Base-by-base conservation (phyloP, 2,329 filamentous ascomycete genomes). In the Xylariaceae sp. region DNA sequence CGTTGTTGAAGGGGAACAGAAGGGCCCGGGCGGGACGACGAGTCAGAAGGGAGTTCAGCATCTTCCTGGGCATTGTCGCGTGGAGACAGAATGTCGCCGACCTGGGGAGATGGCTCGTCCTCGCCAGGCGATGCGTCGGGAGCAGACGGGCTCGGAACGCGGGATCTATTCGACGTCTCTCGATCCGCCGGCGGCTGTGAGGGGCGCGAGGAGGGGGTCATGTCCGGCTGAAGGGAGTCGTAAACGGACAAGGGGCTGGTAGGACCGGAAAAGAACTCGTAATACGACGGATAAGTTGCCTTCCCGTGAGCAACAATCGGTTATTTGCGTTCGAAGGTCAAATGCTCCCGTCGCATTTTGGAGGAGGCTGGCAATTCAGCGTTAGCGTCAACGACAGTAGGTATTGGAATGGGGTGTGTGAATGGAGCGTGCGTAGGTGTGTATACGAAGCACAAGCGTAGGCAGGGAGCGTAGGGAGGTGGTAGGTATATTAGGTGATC, bases 1-100 rank as follows among this genome's bases (percentile, higher is more conserved):
- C 88, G 80, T 69, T 92, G 92, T 67, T 91, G 88, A 55, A 88
- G 77, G 13, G 86, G 87, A 61, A 76, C 72, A 37, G 71, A 73
- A n/a, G 74, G 67, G 15, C 69, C 68, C 49, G 73, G 71, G 49
- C 61, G 62, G 42, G 65, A 60, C 40, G 63, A 61, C 21, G 63
- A 61, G 53, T 62, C 66, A 45, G 59, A 62, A 7, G 49, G 51
- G 15, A 44, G 30, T 16, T 50, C 59, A 26, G 51, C 55, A 26
- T 63, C 63, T 21, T 63, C 63, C 49, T 58, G 59, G 29, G 57
- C 74, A 62, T 51, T 75, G 72, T 53, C 70, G 67, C 55, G 73
- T 49, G 57, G 61, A 68, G 63, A 77, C 73, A 63, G 62, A 26
- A 57, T 54, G 39, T 57, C 61, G 43, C 58, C 19, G 47, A 48